Evolutionary conservation across 2,329 filamentous ascomycete genomes (phyloP), one percentile per base, ranked within the genome.

Genomic region (Graphium sp.): DNA sequence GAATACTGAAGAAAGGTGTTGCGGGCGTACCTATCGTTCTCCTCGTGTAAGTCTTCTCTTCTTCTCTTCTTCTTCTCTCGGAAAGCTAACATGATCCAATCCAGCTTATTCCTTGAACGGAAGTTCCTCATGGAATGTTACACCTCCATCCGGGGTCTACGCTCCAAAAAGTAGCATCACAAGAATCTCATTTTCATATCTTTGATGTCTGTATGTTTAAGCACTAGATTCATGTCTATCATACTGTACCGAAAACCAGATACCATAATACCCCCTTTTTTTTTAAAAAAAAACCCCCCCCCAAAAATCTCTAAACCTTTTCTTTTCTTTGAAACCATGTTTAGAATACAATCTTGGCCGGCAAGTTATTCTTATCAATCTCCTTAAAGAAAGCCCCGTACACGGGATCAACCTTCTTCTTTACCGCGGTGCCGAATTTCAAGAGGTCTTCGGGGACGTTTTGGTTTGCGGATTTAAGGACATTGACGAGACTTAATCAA

Each of bases 321-420:
- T n/a, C 13, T 4, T 18, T 21, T 26, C 21, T 26, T 7, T 16
- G 5, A 4, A 4, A 15, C 11, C 26, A 28, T 7, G 10, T 18
- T 7, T 37, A 83, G 58, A 94, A 94, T 26, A 73, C 85, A 48
- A 94, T 92, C 63, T 93, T 94, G 32, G 78, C 89, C 17, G 81
- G 75, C 52, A 80, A 76, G 55, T 87, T 78, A 49, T 68, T 81
- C 50, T 75, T 75, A 42, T 82, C 79, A 7, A 81, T 74, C 42
- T 94, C 83, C 55, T 89, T 93, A 64, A 80, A 93, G 50, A 95
- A 95, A 18, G 84, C 83, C 32, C 89, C 89, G 47, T 95, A 98
- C 26, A 81, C 79, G 45, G 84, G 80, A 56, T 98, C 89, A 27
- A 74, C 70, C 83, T 95, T 95, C 72, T 92, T 94, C 72, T 95